A percentile compares a stretch with the other conserved stretches of the same genome.
Conservation (phyloP, 2,329 filamentous ascomycete genomes). For the Albophoma yamanashiensis region DNA sequence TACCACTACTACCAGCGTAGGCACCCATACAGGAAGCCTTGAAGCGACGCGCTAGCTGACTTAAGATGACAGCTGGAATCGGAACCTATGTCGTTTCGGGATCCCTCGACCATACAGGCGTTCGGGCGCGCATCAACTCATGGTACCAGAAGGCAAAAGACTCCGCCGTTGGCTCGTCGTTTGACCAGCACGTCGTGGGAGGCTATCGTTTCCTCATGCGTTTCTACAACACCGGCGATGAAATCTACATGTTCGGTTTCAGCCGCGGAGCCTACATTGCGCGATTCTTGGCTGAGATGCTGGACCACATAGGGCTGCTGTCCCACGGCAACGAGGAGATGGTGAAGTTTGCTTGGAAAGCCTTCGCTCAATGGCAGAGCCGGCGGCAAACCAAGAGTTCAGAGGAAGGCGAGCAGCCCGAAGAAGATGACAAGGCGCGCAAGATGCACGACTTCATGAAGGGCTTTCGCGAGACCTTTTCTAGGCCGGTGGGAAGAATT, state of each 20-base stretch:
- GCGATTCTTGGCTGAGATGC: slow-evolving; percentile 71
- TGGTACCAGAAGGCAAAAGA: slow-evolving; percentile 69
- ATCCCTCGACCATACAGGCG: slow-evolving; percentile 46
- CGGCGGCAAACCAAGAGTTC: slow-evolving; percentile 35
- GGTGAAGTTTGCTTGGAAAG: slow-evolving; percentile 76
- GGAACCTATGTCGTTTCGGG: slow-evolving; percentile 60
- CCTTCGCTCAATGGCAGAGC: slow-evolving; percentile 63
- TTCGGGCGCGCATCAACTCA: slow-evolving; percentile 46
- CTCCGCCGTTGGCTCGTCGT: slow-evolving; percentile 68
- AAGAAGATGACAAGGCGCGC: slow-evolving; percentile 21
- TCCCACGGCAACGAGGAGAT: slow-evolving; percentile 79
- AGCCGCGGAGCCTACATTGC: slow-evolving; percentile 64
- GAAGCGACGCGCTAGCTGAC: not conserved
- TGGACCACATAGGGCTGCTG: slow-evolving; percentile 71
- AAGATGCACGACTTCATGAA: slow-evolving; percentile 66
- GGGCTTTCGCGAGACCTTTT: slow-evolving; percentile 72
- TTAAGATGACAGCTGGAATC: slow-evolving; percentile 44
- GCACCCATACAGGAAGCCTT: slow-evolving; percentile 7
- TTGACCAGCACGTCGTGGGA: slow-evolving; percentile 73
- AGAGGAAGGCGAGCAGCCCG: slow-evolving; percentile 30
- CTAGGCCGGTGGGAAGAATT: slow-evolving; percentile 61
- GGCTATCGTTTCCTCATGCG: slow-evolving; percentile 74
- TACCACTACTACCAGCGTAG: slow-evolving; percentile 54
- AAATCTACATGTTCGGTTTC: slow-evolving; percentile 67
- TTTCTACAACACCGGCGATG: slow-evolving; percentile 53